Base-by-base conservation (phyloP, 345 rosid genomes). In the Rhizophora mangle region DNA sequence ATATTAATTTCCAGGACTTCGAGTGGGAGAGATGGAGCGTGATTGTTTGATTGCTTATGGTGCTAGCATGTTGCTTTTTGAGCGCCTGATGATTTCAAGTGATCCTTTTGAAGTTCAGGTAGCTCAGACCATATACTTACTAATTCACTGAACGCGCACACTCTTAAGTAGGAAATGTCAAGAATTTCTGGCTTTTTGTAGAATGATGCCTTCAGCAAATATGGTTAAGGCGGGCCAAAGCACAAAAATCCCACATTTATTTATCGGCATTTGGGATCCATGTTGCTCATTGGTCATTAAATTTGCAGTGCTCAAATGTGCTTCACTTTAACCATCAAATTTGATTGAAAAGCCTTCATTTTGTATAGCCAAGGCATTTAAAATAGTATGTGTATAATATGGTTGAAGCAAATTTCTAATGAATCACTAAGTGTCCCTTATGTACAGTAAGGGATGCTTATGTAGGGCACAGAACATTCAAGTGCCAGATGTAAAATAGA, bases 1-100 rank as follows among this genome's bases (percentile, higher is more conserved):
- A 67, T 26, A 43, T 64, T 63, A 21, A 15, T 58, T 59, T n/a
- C 71, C 78, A 93, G 97, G 98, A 60, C 80, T 95, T 64, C 69
- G 99, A 78, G 99, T 95, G 26, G 99, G 99, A 77, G 99, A 95
- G 81, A 95, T 90, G 96, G 99, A 92, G 63, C 87, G 97, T 36
- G 97, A 95, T 78, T 95, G 96, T 79, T 86, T 95, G 69, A 90
- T 95, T 69, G 97, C 96, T 65, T 95, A 95, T 76, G 99, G 99
- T 29, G 93, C 99, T 68, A 95, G 96, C 85, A 92, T 85, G 90
- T 79, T 95, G 78, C 86, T 95, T 61, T 87, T 69, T 30, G 96
- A 92, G 85, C 96, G 96, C 60, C 82, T 95, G 61, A 89, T 95
- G 96, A 24, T 88, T 62, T 94, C 98, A 53, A 94, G 98, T 72